Percentiles rank a stretch among this genome's conserved stretches.
Conservation (phyloP, 2,329 filamentous ascomycete species). For the Colletotrichum lini region DNA sequence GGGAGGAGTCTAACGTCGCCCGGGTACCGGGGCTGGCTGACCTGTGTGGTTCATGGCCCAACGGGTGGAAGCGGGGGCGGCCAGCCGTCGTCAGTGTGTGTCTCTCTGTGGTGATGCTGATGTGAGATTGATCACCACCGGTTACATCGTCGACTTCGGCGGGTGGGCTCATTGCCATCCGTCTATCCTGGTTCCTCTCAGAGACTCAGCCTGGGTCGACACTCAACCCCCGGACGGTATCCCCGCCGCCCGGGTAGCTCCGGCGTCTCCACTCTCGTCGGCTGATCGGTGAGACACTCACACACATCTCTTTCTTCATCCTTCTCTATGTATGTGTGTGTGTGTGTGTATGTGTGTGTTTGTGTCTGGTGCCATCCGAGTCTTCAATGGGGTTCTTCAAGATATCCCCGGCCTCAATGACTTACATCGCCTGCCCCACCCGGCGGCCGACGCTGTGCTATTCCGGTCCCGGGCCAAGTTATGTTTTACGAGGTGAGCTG, state of each 20-base stretch:
- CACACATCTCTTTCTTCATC: too few relatives aligned
- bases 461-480: slow-evolving; percentile 14
- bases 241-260: neutral
- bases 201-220: too few relatives aligned
- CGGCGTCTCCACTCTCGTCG: neutral
- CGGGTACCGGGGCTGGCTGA: slow-evolving; percentile 17
- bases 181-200: too few relatives aligned
- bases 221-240: neutral
- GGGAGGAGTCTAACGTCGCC: slow-evolving; percentile 26
- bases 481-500: neutral
- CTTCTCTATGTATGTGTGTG: too few relatives aligned
- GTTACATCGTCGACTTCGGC: too few relatives aligned
- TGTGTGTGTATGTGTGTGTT: too few relatives aligned
- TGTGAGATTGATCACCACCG: too few relatives aligned
- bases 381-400: neutral
- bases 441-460: slow-evolving; percentile 26
- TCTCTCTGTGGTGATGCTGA: neutral
- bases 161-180: too few relatives aligned
- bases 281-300: neutral
- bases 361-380: too few relatives aligned
- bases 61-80: neutral
- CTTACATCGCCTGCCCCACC: slow-evolving; percentile 11
- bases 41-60: slow-evolving; percentile 2
- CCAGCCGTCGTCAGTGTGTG: neutral
- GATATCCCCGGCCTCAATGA: neutral